Evolutionary conservation across 225 moss, liverwort and hornwort species (phyloP).

Genomic region (Pseudisothecium myosuroides): DNA sequence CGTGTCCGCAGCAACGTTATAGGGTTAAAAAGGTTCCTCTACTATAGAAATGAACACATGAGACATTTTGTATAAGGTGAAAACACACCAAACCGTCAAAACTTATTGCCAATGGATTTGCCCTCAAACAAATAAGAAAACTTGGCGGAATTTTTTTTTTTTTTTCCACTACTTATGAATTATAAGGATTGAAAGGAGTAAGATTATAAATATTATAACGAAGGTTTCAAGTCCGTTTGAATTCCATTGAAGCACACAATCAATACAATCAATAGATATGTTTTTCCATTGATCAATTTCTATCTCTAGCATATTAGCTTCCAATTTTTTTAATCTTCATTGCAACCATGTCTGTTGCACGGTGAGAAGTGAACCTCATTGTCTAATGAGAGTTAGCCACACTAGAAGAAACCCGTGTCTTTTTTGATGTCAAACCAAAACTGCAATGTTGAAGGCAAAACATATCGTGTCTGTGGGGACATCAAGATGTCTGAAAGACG

Average conservation of each 20-base stretch:
- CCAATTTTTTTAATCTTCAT: not conserved
- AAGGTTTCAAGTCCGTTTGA: not conserved
- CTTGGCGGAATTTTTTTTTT: not conserved
- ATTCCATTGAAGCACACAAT: not conserved
- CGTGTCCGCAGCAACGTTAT: too few relatives aligned
- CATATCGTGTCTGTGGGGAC: too few relatives aligned
- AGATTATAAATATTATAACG: too few relatives aligned
- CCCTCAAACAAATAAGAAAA: not conserved
- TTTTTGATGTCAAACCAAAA: too few relatives aligned
- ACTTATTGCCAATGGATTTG: not conserved
- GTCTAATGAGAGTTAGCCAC: not conserved
- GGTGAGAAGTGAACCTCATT: too few relatives aligned
- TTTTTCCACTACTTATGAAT: not conserved
- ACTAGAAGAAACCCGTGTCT: too few relatives aligned
- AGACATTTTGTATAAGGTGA: not conserved
- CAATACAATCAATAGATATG: accelerated
- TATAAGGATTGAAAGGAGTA: not conserved
- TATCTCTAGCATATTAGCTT: not conserved
- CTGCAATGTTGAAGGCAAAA: too few relatives aligned
- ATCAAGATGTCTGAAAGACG: too few relatives aligned
- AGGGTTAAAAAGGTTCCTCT: not conserved
- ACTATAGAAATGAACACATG: too few relatives aligned
- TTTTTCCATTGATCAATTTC: not conserved
- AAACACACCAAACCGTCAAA: not conserved
- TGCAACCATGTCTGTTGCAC: accelerated